Percentiles rank a stretch among this genome's conserved stretches.
These are phyloP conservation scores for Exophiala dermatitidis DNA, from an alignment of 2,329 filamentous ascomycete species.

Conservation along the genomic window DNA sequence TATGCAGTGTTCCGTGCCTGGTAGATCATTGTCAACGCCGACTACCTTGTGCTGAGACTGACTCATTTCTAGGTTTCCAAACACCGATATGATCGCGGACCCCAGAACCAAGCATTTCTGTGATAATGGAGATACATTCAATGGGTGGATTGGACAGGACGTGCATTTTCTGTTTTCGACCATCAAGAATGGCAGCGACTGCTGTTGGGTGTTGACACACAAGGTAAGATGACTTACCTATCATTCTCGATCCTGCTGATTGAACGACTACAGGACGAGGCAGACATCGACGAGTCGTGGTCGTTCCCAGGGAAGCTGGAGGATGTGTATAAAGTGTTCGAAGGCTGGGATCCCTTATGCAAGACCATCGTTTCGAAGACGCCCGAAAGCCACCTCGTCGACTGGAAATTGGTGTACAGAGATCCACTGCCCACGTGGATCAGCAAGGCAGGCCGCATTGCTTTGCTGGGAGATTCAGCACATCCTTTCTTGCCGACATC, in stretches of 20 bases:
- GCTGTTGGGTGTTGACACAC: constrained; percentile 25
- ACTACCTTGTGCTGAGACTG: constrained; percentile 35
- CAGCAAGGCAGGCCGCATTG: constrained; percentile 38
- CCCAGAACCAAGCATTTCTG: constrained; percentile 22
- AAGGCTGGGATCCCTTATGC: constrained; percentile 45
- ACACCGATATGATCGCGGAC: constrained; percentile 27
- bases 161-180: constrained; percentile 29
- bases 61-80: constrained; percentile 26
- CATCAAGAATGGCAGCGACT: constrained; percentile 24
- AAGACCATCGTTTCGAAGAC: constrained; percentile 27
- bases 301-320: constrained; percentile 42
- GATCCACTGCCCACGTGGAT: constrained; percentile 27
- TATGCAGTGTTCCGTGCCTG: constrained; percentile 30
- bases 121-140: constrained; percentile 23
- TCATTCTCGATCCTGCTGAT: neutral
- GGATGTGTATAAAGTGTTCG: constrained; percentile 46
- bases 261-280: constrained; percentile 35
- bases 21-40: constrained; percentile 33
- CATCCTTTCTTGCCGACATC: constrained; percentile 46
- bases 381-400: constrained; percentile 18
- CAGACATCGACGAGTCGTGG: constrained; percentile 47
- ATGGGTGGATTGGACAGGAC: constrained; percentile 37
- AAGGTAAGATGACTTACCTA: constrained; percentile 4
- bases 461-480: constrained; percentile 46
- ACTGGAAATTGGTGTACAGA: constrained; percentile 23